phyloP scores from a whole-genome alignment of 495 filamentous ascomycete species.

The Penicillium cinerascens region DNA sequence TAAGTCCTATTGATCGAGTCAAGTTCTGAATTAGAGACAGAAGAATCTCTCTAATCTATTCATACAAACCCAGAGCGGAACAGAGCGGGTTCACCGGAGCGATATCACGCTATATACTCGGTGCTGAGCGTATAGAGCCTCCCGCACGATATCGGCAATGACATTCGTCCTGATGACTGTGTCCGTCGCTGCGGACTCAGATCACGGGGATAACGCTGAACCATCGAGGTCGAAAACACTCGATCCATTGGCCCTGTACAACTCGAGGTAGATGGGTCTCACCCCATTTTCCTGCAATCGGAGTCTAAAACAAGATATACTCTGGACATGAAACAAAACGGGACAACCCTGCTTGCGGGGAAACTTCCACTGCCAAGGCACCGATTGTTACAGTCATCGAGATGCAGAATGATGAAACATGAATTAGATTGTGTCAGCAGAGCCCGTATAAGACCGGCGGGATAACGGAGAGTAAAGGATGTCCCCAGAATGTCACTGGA shows the following conservation, averaged over 20 bases:
- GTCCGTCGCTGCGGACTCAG: slow-evolving; percentile 20
- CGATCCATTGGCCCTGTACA: slow-evolving; percentile 17
- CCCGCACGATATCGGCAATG: neutral
- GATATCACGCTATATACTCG: slow-evolving; percentile 18
- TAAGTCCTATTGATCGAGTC: neutral
- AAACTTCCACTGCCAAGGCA: neutral
- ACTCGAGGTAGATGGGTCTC: slow-evolving; percentile 5
- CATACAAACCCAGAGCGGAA: neutral
- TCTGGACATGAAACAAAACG: neutral
- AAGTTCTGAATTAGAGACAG: neutral
- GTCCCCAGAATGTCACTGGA: neutral
- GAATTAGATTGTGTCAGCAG: slow-evolving; percentile 12
- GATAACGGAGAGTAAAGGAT: slow-evolving; percentile 9
- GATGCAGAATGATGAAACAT: neutral
- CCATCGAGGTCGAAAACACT: slow-evolving; percentile 5
- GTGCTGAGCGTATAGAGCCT: neutral
- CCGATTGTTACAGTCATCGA: neutral
- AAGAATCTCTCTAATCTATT: neutral
- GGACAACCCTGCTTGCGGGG: neutral
- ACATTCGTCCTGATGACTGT: slow-evolving; percentile 22
- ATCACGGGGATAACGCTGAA: slow-evolving; percentile 13
- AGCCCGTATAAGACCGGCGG: neutral
- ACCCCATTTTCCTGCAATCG: neutral
- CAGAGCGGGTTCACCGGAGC: neutral
- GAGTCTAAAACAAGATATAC: neutral